Conservation (phyloP, 495 filamentous ascomycete genomes). For the Neurospora sp. region DNA sequence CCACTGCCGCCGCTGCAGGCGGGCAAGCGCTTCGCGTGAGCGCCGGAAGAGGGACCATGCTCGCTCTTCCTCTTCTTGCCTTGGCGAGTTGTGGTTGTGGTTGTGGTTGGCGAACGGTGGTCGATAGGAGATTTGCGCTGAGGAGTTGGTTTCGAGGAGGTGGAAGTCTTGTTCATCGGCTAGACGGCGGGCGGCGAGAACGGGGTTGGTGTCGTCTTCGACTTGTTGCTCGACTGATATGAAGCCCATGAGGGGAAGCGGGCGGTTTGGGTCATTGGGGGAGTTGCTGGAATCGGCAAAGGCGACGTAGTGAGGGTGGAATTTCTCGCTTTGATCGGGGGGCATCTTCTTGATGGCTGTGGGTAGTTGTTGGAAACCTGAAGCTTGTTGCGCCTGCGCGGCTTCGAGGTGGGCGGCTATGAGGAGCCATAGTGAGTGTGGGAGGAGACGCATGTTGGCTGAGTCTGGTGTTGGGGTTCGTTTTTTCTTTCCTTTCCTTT, state of each 20-base stretch:
- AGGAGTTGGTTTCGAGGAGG: slow-evolving; percentile 18
- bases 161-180: slow-evolving; percentile 12
- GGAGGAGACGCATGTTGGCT: slow-evolving; percentile 35
- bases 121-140: slow-evolving; percentile 18
- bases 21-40: slow-evolving; percentile 25
- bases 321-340: slow-evolving; percentile 73
- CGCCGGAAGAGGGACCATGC: slow-evolving; percentile 17
- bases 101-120: slow-evolving; percentile 26
- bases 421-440: slow-evolving; percentile 41
- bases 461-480: neutral
- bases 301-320: slow-evolving; percentile 54
- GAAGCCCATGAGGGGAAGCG: neutral
- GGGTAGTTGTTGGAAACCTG: slow-evolving; percentile 21
- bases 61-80: neutral
- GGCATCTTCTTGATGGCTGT: slow-evolving; percentile 63
- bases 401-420: slow-evolving; percentile 26
- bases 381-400: slow-evolving; percentile 8
- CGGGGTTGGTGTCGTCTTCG: neutral
- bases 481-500: neutral
- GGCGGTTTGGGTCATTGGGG: neutral
- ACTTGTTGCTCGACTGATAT: neutral
- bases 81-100: neutral
- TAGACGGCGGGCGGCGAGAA: slow-evolving; percentile 9
- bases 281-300: slow-evolving; percentile 23
- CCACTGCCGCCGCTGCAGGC: slow-evolving; percentile 46